phyloP scores from a whole-genome alignment of 768 basidiomycete genomes.

The Lentinula sp. region DNA sequence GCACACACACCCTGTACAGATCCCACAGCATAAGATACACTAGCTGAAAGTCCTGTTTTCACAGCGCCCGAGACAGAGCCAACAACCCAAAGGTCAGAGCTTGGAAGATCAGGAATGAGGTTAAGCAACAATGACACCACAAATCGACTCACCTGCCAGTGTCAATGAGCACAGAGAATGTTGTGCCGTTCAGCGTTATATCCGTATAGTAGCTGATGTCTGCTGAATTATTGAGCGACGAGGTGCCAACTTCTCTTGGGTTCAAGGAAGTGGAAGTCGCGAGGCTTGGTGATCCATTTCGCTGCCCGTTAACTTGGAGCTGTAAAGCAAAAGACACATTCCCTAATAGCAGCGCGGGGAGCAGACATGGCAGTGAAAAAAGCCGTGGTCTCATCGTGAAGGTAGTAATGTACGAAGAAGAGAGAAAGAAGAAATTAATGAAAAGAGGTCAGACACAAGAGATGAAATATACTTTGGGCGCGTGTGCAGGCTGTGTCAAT shows the following conservation, averaged over 20 bases:
- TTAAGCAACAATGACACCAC: not conserved
- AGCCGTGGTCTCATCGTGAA: not conserved
- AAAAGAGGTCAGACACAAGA: not conserved
- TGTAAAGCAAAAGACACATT: not conserved
- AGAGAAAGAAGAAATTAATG: not conserved
- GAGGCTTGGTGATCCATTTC: slow-evolving; percentile 4
- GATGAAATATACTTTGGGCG: not conserved
- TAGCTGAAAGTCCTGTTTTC: slow-evolving; percentile 28
- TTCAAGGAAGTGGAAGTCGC: not conserved
- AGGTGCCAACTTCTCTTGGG: not conserved
- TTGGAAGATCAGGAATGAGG: slow-evolving; percentile 15
- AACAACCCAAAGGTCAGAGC: slow-evolving; percentile 63
- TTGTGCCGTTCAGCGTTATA: slow-evolving; percentile 28
- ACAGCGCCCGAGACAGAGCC: slow-evolving; percentile 32
- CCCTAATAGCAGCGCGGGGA: not conserved
- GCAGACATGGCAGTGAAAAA: not conserved
- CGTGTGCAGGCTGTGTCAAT: not conserved
- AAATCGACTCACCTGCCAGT: slow-evolving; percentile 30
- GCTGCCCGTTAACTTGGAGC: slow-evolving; percentile 10
- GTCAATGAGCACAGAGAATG: slow-evolving; percentile 35
- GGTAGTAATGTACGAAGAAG: not conserved
- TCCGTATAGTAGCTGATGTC: slow-evolving; percentile 35
- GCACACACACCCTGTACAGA: slow-evolving; percentile 36
- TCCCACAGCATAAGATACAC: slow-evolving; percentile 51
- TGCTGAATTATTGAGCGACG: slow-evolving; percentile 25